Evolutionary conservation across 768 basidiomycete species (phyloP).

Genomic region (Amanita phalloides): DNA sequence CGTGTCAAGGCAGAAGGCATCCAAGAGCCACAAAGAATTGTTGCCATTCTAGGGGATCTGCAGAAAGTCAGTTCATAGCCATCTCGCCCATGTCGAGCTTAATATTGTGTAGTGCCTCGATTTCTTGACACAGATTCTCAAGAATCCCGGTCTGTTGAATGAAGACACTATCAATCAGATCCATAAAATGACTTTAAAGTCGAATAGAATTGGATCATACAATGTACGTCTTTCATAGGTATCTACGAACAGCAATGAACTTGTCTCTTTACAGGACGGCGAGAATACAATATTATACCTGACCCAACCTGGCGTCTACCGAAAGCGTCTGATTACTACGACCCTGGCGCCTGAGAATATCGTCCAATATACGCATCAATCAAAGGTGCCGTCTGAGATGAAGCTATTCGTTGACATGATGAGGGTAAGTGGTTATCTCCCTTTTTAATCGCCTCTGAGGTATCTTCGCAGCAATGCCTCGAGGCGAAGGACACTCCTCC

Average conservation of each 20-base stretch:
- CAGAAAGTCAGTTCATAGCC: background rate
- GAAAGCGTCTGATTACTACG: background rate
- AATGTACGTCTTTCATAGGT: background rate
- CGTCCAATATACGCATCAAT: background rate
- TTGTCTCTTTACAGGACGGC: background rate
- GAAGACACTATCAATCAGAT: background rate
- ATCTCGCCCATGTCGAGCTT: background rate
- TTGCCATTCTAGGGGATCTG: background rate
- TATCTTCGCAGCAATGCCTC: background rate
- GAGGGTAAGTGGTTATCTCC: background rate
- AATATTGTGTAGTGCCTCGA: background rate
- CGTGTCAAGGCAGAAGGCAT: background rate
- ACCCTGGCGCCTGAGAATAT: background rate
- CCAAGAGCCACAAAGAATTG: background rate
- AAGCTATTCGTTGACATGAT: background rate
- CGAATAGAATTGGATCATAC: background rate
- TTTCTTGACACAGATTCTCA: background rate
- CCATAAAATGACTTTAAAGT: background rate
- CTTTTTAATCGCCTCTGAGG: background rate
- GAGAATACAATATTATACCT: background rate
- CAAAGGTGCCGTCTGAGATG: conserved; percentile 1
- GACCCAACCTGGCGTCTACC: background rate
- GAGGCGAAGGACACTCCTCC: background rate
- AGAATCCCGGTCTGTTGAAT: background rate
- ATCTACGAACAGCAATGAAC: background rate